A percentile compares a stretch with the other conserved stretches of the same genome.
Conservation (phyloP, 73 alveolate species). For the Diophrys sp. region DNA sequence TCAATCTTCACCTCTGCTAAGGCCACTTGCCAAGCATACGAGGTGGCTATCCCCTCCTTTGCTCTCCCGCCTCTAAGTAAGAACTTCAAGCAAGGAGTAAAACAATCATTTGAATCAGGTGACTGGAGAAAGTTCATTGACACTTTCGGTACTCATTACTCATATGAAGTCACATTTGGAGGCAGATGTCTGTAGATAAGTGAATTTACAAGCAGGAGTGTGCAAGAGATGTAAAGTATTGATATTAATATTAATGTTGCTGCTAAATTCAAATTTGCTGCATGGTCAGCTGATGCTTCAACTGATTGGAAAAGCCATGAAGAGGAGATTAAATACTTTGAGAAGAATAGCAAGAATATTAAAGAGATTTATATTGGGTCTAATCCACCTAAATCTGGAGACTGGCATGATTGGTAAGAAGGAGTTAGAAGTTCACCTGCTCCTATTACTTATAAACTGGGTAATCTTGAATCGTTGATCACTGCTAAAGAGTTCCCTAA, state of each 20-base stretch:
- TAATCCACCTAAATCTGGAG: background rate
- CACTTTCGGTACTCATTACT: too few species aligned
- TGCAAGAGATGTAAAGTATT: background rate
- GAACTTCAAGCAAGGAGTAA: too few species aligned
- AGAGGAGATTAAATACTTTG: background rate
- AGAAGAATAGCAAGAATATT: too few species aligned
- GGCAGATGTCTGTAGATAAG: too few species aligned
- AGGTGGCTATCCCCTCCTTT: background rate
- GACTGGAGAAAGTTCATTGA: too few species aligned
- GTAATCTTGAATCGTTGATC: background rate
- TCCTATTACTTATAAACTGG: background rate
- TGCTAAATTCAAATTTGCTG: background rate
- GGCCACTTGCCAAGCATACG: background rate
- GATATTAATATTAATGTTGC: background rate
- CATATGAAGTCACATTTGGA: too few species aligned
- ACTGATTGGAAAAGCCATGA: background rate
- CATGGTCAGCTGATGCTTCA: background rate
- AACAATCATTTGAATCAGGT: too few species aligned
- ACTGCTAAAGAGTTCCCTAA: too few species aligned
- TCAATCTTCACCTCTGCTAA: background rate
- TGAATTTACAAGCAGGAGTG: background rate
- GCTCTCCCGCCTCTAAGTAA: background rate
- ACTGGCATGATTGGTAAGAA: background rate
- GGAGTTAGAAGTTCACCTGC: background rate
- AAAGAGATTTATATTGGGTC: background rate